phyloP scores from a whole-genome alignment of 345 rosid genomes.

The Aethionema arabicum region DNA sequence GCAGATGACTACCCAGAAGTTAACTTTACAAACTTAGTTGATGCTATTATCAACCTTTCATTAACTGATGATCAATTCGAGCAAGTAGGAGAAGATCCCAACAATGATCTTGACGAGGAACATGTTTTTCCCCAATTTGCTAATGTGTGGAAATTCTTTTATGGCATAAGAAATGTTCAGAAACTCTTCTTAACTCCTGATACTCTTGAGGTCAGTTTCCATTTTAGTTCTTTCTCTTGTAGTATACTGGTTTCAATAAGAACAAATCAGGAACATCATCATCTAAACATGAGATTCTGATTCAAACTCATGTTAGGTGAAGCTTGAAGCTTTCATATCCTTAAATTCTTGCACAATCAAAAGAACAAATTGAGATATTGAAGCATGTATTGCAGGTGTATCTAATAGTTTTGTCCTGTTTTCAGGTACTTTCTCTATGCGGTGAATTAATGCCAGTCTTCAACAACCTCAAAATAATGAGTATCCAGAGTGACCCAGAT shows the following conservation, averaged over 20 bases:
- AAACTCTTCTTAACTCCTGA: constrained; percentile 8
- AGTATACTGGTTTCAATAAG: background rate
- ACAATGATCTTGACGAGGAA: too few relatives aligned
- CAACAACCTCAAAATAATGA: constrained; percentile 3
- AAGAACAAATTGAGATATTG: too few relatives aligned
- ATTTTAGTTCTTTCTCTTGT: too few relatives aligned
- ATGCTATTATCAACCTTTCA: background rate
- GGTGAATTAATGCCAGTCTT: background rate
- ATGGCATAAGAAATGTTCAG: constrained; percentile 15
- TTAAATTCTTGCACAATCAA: too few relatives aligned
- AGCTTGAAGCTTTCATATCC: too few relatives aligned
- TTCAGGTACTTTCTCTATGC: constrained; percentile 26
- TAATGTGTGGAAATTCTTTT: constrained; percentile 20
- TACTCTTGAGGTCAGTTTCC: constrained; percentile 19
- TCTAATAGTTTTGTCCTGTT: background rate
- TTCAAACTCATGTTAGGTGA: too few relatives aligned
- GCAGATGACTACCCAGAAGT: constrained; percentile 25
- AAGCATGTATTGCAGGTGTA: too few relatives aligned
- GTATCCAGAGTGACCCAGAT: background rate
- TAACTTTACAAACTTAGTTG: constrained; percentile 13
- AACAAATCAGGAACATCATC: background rate
- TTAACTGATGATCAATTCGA: background rate
- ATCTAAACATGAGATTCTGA: background rate
- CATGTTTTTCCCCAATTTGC: too few relatives aligned
- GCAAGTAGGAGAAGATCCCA: background rate